phyloP scores from a whole-genome alignment of 345 rosid genomes.

The Brassica cretica region DNA sequence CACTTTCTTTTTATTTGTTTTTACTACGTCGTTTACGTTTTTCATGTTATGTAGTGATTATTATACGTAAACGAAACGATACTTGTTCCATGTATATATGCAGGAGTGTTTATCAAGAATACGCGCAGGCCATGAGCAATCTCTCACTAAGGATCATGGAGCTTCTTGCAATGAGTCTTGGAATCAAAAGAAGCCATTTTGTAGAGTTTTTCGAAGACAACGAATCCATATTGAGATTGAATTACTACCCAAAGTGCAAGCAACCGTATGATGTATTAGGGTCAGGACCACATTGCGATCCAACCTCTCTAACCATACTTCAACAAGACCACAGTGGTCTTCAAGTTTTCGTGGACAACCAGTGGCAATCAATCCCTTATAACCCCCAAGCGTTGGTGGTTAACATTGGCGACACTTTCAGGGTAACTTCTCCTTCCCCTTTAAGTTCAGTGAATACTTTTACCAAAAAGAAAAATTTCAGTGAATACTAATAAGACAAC shows the following conservation, averaged over 20 bases:
- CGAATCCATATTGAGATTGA: conserved; percentile 1
- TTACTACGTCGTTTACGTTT: background rate
- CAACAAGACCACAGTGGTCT: conserved; percentile 2
- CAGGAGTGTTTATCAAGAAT: conserved; percentile 8
- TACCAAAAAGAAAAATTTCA: background rate
- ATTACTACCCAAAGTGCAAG: conserved; percentile 10
- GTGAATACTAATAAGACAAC: background rate
- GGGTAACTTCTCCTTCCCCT: background rate
- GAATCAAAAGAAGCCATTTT: background rate
- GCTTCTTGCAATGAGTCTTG: conserved; percentile 19
- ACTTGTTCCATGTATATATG: conserved; percentile 1
- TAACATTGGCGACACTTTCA: background rate
- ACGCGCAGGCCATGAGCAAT: conserved; percentile 2
- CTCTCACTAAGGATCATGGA: conserved; percentile 18
- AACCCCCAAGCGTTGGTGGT: background rate
- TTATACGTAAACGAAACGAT: background rate
- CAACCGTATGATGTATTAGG: conserved; percentile 1
- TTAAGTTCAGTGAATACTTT: background rate
- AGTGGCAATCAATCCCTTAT: conserved; percentile 6
- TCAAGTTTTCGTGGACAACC: conserved; percentile 9
- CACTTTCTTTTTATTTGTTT: background rate
- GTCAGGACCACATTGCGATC: conserved; percentile 16
- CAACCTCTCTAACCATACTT: conserved; percentile 12
- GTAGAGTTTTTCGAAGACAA: conserved; percentile 14
- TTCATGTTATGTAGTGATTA: background rate